Evolutionary conservation across 192 early-diverging fungal species (phyloP), one percentile per base, ranked within the genome.

Genomic region (Umbelopsis sp.): DNA sequence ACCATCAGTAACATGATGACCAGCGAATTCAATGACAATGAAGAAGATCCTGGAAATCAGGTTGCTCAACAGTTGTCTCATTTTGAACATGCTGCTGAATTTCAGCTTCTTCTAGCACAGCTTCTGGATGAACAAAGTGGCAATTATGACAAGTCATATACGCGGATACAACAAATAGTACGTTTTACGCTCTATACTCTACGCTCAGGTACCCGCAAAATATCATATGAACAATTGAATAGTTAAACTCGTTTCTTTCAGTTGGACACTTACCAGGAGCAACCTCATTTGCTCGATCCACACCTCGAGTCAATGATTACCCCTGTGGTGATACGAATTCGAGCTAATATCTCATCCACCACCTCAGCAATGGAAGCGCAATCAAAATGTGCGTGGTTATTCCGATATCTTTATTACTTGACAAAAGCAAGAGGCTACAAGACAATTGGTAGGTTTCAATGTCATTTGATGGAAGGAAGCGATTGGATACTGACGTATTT

Each of bases 381-480:
- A 25, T 62, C 20, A 7, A 53, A 36, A 24, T 45, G 53, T 41
- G 14, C 41, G 20, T 36, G 52, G 11, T 34, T 71, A 7, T 79
- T 78, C 25, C 43, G 56, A 20, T 73, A 73, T 49, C 68, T 97
- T 14, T 95, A 97, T 73, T 83, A 85, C 29, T 74, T 97, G 50
- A 89, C 87, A 78, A 96, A 95, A 68, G 92, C 94, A 31, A 87
- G 96, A 34, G 97, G 97, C 11, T 90, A 89, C 81, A 98, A 99
- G 78, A 90, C 92, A 3, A 81, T 97, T 22, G 85, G 92, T 92
- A 82, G 66, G 66, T 50, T 3, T 12, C 9, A 34, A 67, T 43
- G 0, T 11, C 29, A 32, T 29, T 31, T 24, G 16, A 70, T 5
- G 2, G 17, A 44, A 21, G 3, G 4, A 32, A 31, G 8, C 25